Conservation (phyloP, 768 basidiomycete genomes). For the Floccularia luteovirens region DNA sequence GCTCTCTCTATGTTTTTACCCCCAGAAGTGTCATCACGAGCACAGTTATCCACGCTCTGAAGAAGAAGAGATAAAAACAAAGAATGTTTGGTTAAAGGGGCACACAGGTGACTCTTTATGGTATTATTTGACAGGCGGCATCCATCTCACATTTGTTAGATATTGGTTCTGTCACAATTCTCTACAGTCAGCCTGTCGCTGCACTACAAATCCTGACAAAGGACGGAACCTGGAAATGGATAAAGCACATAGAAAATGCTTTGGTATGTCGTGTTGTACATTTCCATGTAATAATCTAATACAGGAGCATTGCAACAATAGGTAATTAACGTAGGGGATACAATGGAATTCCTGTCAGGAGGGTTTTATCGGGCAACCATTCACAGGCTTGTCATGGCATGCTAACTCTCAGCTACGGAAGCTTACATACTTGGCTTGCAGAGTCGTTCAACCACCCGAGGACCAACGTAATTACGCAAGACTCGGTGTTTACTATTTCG, state of each 20-base stretch:
- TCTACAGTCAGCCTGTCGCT: constrained; percentile 42
- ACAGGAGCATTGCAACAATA: not conserved
- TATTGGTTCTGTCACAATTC: constrained; percentile 33
- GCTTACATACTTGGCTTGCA: constrained; percentile 9
- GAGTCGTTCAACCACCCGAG: constrained; percentile 38
- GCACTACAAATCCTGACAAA: constrained; percentile 35
- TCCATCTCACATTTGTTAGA: constrained; percentile 16
- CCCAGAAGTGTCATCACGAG: not conserved
- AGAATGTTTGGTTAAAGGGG: constrained; percentile 44
- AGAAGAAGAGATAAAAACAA: constrained; percentile 33
- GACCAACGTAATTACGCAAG: constrained; percentile 32
- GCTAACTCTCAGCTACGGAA: constrained; percentile 3
- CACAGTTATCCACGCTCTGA: constrained; percentile 30
- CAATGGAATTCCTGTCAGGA: constrained; percentile 37
- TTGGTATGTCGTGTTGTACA: constrained; percentile 18
- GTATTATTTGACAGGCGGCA: not conserved
- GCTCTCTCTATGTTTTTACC: constrained; percentile 6
- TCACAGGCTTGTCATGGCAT: constrained; percentile 17
- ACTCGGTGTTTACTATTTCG: constrained; percentile 40
- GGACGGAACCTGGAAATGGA: constrained; percentile 35
- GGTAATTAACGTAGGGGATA: constrained; percentile 31
- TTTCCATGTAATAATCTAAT: not conserved
- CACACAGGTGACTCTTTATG: constrained; percentile 27
- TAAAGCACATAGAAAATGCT: constrained; percentile 37
- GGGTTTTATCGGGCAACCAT: constrained; percentile 38